Evolutionary conservation across 805 yeast genomes (phyloP).

Genomic region (Debaryomyces prosopidis): DNA sequence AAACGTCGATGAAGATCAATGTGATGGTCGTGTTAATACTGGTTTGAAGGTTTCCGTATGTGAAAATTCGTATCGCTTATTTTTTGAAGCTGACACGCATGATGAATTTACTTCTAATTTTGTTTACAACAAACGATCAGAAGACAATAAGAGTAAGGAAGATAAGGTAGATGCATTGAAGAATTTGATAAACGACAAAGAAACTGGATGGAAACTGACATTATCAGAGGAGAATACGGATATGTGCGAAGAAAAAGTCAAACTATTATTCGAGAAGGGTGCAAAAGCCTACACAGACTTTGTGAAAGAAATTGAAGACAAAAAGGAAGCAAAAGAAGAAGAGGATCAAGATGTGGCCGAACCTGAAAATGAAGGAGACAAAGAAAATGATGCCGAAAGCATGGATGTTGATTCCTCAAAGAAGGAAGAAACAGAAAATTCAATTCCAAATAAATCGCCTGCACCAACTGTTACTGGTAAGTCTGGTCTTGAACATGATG

Average conservation of each 20-base stretch:
- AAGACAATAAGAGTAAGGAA: conserved; percentile 20
- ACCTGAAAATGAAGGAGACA: conserved; percentile 6
- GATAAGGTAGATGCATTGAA: conserved; percentile 35
- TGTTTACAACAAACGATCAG: conserved; percentile 42
- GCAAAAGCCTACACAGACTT: conserved; percentile 26
- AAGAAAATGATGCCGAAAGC: conserved; percentile 9
- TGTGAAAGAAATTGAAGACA: conserved; percentile 8
- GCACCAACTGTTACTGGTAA: conserved; percentile 1
- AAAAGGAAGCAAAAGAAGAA: conserved; percentile 9
- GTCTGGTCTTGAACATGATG: conserved; percentile 32
- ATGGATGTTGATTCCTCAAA: conserved; percentile 1
- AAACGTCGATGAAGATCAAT: conserved; percentile 53
- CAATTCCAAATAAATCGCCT: conserved; percentile 3
- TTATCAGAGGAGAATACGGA: conserved; percentile 40
- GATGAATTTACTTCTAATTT: conserved; percentile 76
- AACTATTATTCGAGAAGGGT: conserved; percentile 41
- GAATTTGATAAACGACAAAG: conserved; percentile 48
- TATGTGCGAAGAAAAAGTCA: conserved; percentile 27
- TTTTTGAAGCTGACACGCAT: conserved; percentile 74
- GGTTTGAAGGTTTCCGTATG: conserved; percentile 77
- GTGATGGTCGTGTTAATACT: conserved; percentile 66
- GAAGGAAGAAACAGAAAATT: conserved; percentile 6
- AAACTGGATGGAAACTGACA: conserved; percentile 53
- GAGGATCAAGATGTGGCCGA: conserved; percentile 9
- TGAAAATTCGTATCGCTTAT: conserved; percentile 73